Evolutionary conservation across 139 green algal species (phyloP), one percentile per base, ranked within the genome.

Genomic region (Monoraphidium neglectum): DNA sequence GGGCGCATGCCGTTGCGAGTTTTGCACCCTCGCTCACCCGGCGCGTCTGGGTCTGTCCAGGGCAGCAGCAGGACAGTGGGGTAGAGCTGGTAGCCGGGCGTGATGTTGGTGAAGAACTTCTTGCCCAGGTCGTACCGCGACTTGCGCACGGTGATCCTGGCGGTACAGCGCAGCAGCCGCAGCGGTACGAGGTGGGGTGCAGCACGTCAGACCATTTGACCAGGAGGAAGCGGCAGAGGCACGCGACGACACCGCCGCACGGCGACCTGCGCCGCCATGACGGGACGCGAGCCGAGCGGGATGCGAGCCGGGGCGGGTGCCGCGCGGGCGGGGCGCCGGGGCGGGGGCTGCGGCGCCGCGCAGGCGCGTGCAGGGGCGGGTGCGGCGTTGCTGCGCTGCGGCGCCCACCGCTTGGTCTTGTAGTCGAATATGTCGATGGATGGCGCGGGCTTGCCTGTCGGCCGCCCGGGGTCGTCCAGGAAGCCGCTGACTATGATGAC

Each of bases 341-440:
- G n/a, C n/a, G n/a, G n/a, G n/a, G n/a, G n/a, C n/a, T n/a, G n/a
- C n/a, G n/a, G n/a, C n/a, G n/a, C n/a, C n/a, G n/a, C n/a, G n/a
- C n/a, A n/a, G n/a, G n/a, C n/a, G n/a, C n/a, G n/a, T n/a, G n/a
- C n/a, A n/a, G n/a, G n/a, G n/a, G n/a, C n/a, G n/a, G n/a, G n/a
- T n/a, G n/a, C n/a, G n/a, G n/a, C n/a, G n/a, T n/a, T n/a, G n/a
- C n/a, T n/a, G n/a, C n/a, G n/a, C n/a, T n/a, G n/a, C n/a, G n/a
- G n/a, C 32, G 46, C 68, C n/a, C 30, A 74, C 70, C 37, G 30
- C 51, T 43, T 64, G 21, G 73, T 46, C 36, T 57, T 72, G 73
- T 79, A 79, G 63, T 79, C 73, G 59, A 79, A 79, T 0, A 79
- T 62, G 60, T 79, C 73, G 35, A 79, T 79, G 28, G 73, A 79